Conservation (phyloP, 805 yeast genomes). For the Lipomyces kockii region DNA sequence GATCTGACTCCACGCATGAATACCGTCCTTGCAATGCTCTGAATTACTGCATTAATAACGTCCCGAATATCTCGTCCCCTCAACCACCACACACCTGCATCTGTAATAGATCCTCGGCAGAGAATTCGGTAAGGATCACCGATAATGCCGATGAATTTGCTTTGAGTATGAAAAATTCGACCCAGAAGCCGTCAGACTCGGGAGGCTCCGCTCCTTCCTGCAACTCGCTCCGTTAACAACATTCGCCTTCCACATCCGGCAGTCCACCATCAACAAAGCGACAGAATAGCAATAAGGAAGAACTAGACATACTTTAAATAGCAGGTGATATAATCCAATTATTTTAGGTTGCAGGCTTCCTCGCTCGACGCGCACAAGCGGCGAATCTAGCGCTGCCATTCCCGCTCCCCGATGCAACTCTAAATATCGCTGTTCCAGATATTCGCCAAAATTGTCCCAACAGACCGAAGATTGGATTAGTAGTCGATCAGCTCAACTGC, state of each 20-base stretch:
- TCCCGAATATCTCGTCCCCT: neutral
- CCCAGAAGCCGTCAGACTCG: slow-evolving; percentile 44
- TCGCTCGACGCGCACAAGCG: slow-evolving; percentile 42
- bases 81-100: slow-evolving; percentile 19
- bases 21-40: slow-evolving; percentile 33
- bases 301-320: slow-evolving; percentile 40
- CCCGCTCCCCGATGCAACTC: neutral
- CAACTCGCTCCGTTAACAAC: neutral
- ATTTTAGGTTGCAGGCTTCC: slow-evolving; percentile 45
- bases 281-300: neutral
- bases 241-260: neutral
- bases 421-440: neutral
- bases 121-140: slow-evolving; percentile 26
- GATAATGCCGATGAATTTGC: slow-evolving; percentile 35
- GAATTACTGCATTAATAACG: neutral
- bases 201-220: slow-evolving; percentile 30
- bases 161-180: slow-evolving; percentile 44
- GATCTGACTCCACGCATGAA: slow-evolving; percentile 38
- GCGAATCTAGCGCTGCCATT: slow-evolving; percentile 41
- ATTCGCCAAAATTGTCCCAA: neutral
- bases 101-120: slow-evolving; percentile 31
- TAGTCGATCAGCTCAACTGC: neutral
- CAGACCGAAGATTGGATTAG: neutral
- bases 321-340: slow-evolving; percentile 43
- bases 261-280: neutral